Conservation (phyloP, 1,284 basidiomycete genomes). For the Neonothopanus nambi region DNA sequence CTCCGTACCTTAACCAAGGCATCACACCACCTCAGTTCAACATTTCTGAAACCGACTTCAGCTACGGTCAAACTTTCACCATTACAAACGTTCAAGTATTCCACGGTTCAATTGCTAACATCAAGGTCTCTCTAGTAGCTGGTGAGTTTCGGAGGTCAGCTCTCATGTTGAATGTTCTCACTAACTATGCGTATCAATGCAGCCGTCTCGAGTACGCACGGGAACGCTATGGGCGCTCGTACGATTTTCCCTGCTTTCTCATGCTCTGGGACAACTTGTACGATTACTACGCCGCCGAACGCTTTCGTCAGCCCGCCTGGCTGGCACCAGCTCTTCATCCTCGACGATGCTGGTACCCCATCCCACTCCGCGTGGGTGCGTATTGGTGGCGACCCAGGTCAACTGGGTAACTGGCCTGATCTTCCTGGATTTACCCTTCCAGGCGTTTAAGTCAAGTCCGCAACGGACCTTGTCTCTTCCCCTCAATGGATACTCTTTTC, state of each 20-base stretch:
- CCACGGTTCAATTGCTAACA: conserved; percentile 55
- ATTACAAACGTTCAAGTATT: conserved; percentile 54
- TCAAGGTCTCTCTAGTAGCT: conserved; percentile 49
- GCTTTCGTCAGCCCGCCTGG: conserved; percentile 53
- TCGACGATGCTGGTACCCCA: conserved; percentile 54
- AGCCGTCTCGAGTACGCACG: conserved; percentile 58
- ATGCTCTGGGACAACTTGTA: conserved; percentile 48
- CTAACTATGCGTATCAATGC: background rate
- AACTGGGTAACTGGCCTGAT: conserved; percentile 53
- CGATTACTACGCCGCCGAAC: conserved; percentile 53
- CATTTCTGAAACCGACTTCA: conserved; percentile 61
- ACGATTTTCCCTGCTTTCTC: conserved; percentile 53
- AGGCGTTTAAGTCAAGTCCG: conserved; percentile 27
- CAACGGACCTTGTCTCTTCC: no score
- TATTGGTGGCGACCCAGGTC: conserved; percentile 54
- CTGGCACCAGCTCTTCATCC: conserved; percentile 53
- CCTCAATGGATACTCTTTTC: no score
- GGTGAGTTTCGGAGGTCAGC: conserved; percentile 5
- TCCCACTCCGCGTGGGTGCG: conserved; percentile 54
- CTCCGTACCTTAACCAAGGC: conserved; percentile 69
- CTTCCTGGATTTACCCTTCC: conserved; percentile 50
- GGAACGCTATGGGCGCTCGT: conserved; percentile 57
- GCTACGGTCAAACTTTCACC: conserved; percentile 46
- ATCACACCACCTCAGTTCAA: conserved; percentile 58
- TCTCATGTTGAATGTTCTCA: background rate